Base-by-base conservation (phyloP, 495 filamentous ascomycete species). In the Penicillium mononematosum region DNA sequence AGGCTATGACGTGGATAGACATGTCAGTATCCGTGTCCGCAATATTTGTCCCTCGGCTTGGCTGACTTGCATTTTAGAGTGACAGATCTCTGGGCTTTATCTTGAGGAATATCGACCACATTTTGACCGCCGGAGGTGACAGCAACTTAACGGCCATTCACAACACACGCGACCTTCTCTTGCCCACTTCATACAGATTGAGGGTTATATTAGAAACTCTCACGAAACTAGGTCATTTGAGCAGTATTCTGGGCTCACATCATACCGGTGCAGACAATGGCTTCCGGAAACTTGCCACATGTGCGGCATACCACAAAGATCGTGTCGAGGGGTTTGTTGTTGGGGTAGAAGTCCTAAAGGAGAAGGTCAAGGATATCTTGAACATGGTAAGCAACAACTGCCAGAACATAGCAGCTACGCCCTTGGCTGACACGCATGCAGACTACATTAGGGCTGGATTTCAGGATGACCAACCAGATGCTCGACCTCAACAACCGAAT, bases 401-500 rank as follows among this genome's bases (percentile, higher is more conserved):
- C 14, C 7, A 59, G 27, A 20, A 46, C 62, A 16, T 67, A 66
- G 54, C 57, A 63, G 2, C 14, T 42, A 14, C 1, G 2, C 12
- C 44, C 22, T 4, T 58, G 6, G 54, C 53, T 25, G 34, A 54
- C 4, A 36, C 53, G 69, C 44, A 61, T 64, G 39, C 50, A 57
- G 32, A 68, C 66, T 11, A 65, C 67, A 50, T 27, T 64, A 22
- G 55, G 61, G 1, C 57, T 61, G 5, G 63, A 74, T 32, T 50
- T 65, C 5, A 63, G 31, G 19, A 52, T 52, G 49, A 52, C 34
- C 12, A 42, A 27, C 49, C 34, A 52, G 12, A 52, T 52, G 49
- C 34, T 52, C 3, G 34, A 72, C 41, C 58, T 74, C 4, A 75
- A 70, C n/a, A 70, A 58, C 31, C 58, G 60, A 39, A 52, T 52